Percentiles rank a stretch among this genome's conserved stretches.
These are phyloP conservation scores for Pezicula rhizophila DNA, from an alignment of 2,329 filamentous ascomycete genomes.

Conservation along the genomic window DNA sequence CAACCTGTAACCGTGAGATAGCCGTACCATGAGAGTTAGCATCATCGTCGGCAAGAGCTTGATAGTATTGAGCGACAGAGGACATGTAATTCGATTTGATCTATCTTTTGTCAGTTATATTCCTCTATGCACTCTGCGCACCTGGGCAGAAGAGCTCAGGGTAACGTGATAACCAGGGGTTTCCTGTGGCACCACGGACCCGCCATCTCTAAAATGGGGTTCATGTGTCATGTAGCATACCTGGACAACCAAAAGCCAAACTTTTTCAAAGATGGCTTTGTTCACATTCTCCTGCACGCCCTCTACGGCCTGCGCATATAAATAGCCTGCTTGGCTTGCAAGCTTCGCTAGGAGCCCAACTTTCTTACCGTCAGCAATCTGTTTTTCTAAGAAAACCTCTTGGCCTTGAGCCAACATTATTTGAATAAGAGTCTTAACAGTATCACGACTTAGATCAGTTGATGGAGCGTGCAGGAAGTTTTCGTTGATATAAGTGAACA, in stretches of 20 bases:
- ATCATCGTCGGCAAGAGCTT: conserved; percentile 86
- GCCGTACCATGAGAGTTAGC: conserved; percentile 80
- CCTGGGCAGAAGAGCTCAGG: background rate
- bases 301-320: conserved; percentile 84
- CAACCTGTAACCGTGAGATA: conserved; percentile 74
- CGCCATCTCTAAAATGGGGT: background rate
- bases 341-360: conserved; percentile 86
- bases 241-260: conserved; percentile 81
- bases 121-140: background rate
- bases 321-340: conserved; percentile 79
- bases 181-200: conserved; percentile 11
- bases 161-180: background rate
- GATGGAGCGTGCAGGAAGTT: conserved; percentile 97
- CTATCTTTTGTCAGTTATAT: conserved; percentile 30
- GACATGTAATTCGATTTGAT: conserved; percentile 77
- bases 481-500: conserved; percentile 99
- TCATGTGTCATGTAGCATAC: conserved; percentile 35
- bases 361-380: conserved; percentile 89
- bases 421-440: conserved; percentile 87
- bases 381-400: conserved; percentile 96
- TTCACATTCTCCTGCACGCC: conserved; percentile 89
- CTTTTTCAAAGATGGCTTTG: conserved; percentile 87
- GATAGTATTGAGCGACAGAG: conserved; percentile 87
- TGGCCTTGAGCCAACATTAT: conserved; percentile 94
- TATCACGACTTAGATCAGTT: conserved; percentile 91